phyloP scores from a whole-genome alignment of 2,329 filamentous ascomycete genomes.

The Alternaria gaisen region DNA sequence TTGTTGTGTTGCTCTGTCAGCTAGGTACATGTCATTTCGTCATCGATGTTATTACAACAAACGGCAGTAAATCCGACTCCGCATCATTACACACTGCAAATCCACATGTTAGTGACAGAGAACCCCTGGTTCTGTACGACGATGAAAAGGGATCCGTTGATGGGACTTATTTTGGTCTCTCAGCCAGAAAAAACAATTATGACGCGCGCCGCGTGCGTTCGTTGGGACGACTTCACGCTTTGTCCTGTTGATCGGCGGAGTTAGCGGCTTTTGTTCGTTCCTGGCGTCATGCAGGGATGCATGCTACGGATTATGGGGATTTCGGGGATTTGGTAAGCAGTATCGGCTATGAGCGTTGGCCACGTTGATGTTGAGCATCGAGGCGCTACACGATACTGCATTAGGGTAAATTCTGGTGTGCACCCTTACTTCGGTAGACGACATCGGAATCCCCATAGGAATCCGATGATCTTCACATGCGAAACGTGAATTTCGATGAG shows the following conservation, averaged over 20 bases:
- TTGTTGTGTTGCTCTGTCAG: conserved; percentile 4
- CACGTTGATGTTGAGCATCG: neutral
- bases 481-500: neutral
- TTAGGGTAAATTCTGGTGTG: neutral
- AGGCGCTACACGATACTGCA: neutral
- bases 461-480: neutral
- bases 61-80: neutral
- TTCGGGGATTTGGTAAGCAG: conserved; percentile 4
- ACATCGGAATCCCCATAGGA: neutral
- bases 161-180: conserved; percentile 6
- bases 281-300: conserved; percentile 1
- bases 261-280: neutral
- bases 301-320: neutral
- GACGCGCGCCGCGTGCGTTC: neutral
- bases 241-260: neutral
- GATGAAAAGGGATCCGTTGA: neutral
- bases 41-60: conserved; percentile 2
- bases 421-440: neutral
- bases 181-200: conserved; percentile 3
- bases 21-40: conserved; percentile 2
- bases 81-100: neutral
- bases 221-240: conserved; percentile 1
- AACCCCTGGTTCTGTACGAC: neutral
- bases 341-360: neutral
- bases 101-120: neutral